Evolutionary conservation across 116 monocot species (phyloP), one percentile per base, ranked within the genome.

Genomic region (Papilionanthe hybrid): DNA sequence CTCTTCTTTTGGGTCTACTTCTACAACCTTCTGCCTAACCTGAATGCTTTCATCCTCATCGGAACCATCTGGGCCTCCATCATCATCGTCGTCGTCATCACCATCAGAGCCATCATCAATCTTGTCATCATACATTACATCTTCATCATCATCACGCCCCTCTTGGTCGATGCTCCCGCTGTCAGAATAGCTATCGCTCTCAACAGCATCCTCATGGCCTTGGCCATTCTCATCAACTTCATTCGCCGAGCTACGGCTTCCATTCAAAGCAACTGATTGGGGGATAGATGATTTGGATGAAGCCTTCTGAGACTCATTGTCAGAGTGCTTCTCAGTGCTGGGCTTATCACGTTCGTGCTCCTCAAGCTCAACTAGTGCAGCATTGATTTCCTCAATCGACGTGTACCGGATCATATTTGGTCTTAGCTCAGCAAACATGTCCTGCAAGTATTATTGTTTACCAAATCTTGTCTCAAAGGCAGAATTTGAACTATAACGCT

Each of bases 121-220:
- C 76, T 89, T 91, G 25, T 89, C 95, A 41, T 96, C 96, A 73
- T 77, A 92, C 25, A 85, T 9, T 10, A 84, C 60, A 57, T 94
- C 96, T 48, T 97, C 94, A 37, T 90, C 94, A 4, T 89, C 88
- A 55, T 90, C 94, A 69, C 81, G 86, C 28, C 84, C 91, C 23
- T 92, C 86, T 9, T 82, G 91, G 82, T 89, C 85, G 32, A 94
- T 66, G 75, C 96, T 96, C 50, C 92, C 91, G 79, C 91, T 86
- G 42, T 90, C 97, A 5, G 94, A 94, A 84, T 90, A 92, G 75
- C 97, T 97, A 49, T 97, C 94, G 79, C 94, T 97, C 57, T 94
- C 94, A 55, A 77, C 81, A 5, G 81, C 83, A 78, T 87, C 92
- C 41, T 87, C 92, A 79, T 86, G 81, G n/a, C 27, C 84, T 75